Base-by-base conservation (phyloP, 352 stramenopile genomes). In the Globisporangium middletonii region DNA sequence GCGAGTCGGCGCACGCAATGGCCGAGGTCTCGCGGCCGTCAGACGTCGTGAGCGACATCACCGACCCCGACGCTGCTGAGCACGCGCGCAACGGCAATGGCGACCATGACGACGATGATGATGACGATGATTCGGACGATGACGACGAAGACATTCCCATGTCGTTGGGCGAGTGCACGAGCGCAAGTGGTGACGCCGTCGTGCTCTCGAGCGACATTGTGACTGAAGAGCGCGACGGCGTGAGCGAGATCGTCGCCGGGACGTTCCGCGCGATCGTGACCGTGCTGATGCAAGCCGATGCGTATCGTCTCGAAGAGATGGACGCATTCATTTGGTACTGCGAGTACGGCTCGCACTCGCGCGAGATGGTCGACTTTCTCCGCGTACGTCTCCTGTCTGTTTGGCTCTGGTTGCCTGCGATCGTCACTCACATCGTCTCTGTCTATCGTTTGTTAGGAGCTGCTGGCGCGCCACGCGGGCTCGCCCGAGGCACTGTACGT, bases 241-340 rank as follows among this genome's bases (percentile, higher is more conserved):
- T 71, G 9, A 60, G 71, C 11, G 80, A 88, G 33, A 72, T 92
- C 9, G 76, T 89, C 27, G 79, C 85, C 1, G 85, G 83, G 1
- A 86, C 82, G 11, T 81, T 89, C 30, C 55, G 67, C 18, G 75
- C 74, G 12, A 91, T 92, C 52, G 71, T 73, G 46, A 53, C 75
- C 27, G 52, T 80, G n/a, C 41, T 94, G 23, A 64, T 89, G 27
- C 68, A 69, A 16, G 80, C 69, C 44, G 69, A 89, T 7, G 68
- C 71, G 33, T 89, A 88, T 43, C 70, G 78, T 26, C 41, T 75
- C 28, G 75, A 88, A 2, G 82, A 94, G 26, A 64, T 88, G 6
- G 72, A 66, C 38, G 82, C 75, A 0, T 69, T 94, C 33, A 74
- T 92, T 43, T 84, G 74, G 66, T 88, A 75, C 13, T 89, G 82